These are phyloP conservation scores for Kwoniella heveanensis DNA, from an alignment of 768 basidiomycete species.

Conservation along the genomic window DNA sequence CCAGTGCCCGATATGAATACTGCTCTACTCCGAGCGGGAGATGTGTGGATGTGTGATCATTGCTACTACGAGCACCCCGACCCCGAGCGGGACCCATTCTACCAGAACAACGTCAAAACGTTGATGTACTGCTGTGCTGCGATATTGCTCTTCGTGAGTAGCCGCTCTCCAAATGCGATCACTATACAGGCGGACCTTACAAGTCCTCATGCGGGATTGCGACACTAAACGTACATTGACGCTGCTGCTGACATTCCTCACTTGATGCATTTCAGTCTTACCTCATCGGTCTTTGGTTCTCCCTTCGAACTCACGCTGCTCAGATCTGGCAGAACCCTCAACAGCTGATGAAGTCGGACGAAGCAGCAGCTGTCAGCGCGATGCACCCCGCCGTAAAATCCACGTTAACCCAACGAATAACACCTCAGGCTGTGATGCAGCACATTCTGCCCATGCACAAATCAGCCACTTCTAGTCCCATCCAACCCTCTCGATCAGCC, in stretches of 20 bases:
- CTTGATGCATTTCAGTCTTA: constrained; percentile 69
- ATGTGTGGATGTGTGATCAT: constrained; percentile 82
- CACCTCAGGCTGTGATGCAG: constrained; percentile 54
- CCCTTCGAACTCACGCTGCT: constrained; percentile 91
- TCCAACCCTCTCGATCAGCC: constrained; percentile 7
- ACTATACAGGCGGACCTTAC: no score
- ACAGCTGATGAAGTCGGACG: constrained; percentile 55
- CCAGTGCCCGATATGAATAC: constrained; percentile 11
- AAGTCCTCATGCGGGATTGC: no score
- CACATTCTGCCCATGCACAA: constrained; percentile 51
- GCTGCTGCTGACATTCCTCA: neutral
- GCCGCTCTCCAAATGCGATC: no score
- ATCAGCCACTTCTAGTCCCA: constrained; percentile 49
- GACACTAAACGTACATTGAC: no score
- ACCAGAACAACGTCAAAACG: constrained; percentile 90
- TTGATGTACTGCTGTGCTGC: constrained; percentile 93
- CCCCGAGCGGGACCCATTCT: constrained; percentile 91
- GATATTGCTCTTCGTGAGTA: constrained; percentile 82
- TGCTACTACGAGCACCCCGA: constrained; percentile 95
- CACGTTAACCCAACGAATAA: constrained; percentile 52
- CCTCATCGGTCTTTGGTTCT: constrained; percentile 96
- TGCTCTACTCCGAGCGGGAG: constrained; percentile 9
- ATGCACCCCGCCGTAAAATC: constrained; percentile 54
- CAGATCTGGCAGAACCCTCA: constrained; percentile 99
- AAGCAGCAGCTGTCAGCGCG: constrained; percentile 38